A percentile compares a stretch with the other conserved stretches of the same genome.
Evolutionary conservation across 148 eudicot genomes (phyloP).

Genomic region (Camellia sinensis): DNA sequence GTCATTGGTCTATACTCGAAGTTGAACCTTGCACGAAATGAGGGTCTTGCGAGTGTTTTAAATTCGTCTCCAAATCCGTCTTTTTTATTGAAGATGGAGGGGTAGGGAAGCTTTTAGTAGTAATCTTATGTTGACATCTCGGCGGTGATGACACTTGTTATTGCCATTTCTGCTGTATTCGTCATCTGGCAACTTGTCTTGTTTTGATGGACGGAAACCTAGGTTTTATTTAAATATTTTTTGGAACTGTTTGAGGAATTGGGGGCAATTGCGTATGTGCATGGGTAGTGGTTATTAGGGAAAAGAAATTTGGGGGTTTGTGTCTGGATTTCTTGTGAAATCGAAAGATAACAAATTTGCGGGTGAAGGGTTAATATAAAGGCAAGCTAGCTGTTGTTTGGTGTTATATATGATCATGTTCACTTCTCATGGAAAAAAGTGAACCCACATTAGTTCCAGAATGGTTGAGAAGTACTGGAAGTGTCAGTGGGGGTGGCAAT

Average conservation of each 20-base stretch:
- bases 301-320: neutral
- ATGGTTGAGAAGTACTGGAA: constrained; percentile 79
- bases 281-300: too few relatives aligned
- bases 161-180: neutral
- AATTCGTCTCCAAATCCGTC: constrained; percentile 19
- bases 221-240: neutral
- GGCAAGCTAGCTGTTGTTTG: constrained; percentile 21
- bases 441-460: constrained; percentile 93
- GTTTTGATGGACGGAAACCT: neutral
- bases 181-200: constrained; percentile 1
- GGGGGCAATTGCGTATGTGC: neutral
- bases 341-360: neutral
- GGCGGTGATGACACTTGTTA: neutral
- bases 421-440: constrained; percentile 82
- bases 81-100: constrained; percentile 26
- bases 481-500: constrained; percentile 55
- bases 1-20: neutral
- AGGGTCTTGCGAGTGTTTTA: constrained; percentile 18
- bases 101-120: constrained; percentile 5
- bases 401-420: constrained; percentile 45
- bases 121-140: neutral
- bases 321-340: neutral
- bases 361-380: constrained; percentile 8
- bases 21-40: neutral
- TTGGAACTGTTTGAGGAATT: constrained; percentile 1